These are phyloP conservation scores for Skeletonema marinoi DNA, from an alignment of 108 stramenopile genomes.

Conservation along the genomic window DNA sequence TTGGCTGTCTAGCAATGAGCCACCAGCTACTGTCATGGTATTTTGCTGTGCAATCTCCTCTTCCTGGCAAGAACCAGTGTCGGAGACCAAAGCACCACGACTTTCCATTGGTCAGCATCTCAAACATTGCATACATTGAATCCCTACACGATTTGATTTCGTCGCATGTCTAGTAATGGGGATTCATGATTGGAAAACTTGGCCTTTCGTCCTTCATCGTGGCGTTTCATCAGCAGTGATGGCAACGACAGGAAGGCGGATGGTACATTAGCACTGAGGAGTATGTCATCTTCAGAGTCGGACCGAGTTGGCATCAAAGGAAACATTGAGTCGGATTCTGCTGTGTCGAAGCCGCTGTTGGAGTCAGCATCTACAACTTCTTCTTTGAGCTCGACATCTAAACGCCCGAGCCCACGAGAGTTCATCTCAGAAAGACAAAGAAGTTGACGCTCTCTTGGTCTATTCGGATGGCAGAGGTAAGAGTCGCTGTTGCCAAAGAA, in stretches of 20 bases:
- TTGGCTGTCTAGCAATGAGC: slow-evolving; percentile 8
- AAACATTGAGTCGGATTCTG: slow-evolving; percentile 5
- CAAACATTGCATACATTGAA: slow-evolving; percentile 1
- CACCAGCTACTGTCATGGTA: slow-evolving; percentile 3
- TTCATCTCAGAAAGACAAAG: slow-evolving; percentile 23
- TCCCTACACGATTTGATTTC: background rate
- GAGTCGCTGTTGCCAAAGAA: slow-evolving; percentile 67
- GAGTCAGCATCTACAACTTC: slow-evolving; percentile 15
- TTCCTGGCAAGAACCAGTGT: slow-evolving; percentile 1
- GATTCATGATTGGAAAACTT: background rate
- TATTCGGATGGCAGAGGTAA: slow-evolving; percentile 48
- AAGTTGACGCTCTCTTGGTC: slow-evolving; percentile 39
- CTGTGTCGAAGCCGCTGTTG: slow-evolving; percentile 7
- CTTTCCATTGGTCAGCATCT: slow-evolving; percentile 7
- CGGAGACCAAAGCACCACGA: slow-evolving; percentile 31
- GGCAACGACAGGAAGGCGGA: slow-evolving; percentile 12
- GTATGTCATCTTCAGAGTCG: slow-evolving; percentile 37
- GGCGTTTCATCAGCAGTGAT: slow-evolving; percentile 21
- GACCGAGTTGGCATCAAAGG: background rate
- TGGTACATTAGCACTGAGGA: slow-evolving; percentile 14
- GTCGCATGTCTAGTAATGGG: slow-evolving; percentile 11
- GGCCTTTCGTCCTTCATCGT: background rate
- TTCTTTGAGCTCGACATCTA: slow-evolving; percentile 15
- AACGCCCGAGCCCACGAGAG: slow-evolving; percentile 35
- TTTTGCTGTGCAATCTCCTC: slow-evolving; percentile 6